These are phyloP conservation scores for Metschnikowia peoriensis DNA, from an alignment of 805 yeast genomes.

Conservation along the genomic window DNA sequence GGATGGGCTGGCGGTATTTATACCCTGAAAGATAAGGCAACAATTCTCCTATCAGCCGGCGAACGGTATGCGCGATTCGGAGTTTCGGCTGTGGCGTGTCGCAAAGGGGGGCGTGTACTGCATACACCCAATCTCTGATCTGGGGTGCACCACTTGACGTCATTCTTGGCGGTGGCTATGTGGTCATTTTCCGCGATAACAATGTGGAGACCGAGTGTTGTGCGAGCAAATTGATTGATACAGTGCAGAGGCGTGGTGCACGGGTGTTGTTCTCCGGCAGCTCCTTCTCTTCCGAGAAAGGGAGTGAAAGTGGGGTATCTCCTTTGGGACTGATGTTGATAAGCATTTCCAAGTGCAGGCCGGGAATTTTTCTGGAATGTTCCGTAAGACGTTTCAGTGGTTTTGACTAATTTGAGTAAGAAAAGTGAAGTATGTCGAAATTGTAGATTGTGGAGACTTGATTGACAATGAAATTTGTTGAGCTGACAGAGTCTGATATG, in stretches of 20 bases:
- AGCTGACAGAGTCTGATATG: too few relatives aligned
- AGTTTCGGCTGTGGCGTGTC: background rate
- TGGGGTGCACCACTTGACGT: background rate
- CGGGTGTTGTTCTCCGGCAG: background rate
- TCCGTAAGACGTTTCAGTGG: background rate
- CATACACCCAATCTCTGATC: background rate
- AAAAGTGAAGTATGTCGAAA: too few relatives aligned
- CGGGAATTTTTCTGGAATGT: background rate
- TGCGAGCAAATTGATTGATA: background rate
- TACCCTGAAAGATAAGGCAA: background rate
- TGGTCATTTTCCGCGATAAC: background rate
- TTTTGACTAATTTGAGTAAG: too few relatives aligned
- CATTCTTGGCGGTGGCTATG: background rate
- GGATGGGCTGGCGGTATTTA: background rate
- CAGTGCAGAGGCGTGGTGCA: background rate
- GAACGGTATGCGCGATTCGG: background rate
- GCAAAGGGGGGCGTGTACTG: background rate
- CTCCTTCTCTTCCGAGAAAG: background rate
- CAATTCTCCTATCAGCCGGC: background rate
- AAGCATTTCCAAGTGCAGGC: background rate
- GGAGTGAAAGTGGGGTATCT: background rate
- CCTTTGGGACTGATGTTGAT: background rate
- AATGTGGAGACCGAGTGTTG: background rate
- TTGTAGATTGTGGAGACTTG: too few relatives aligned
- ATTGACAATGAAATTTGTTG: too few relatives aligned